Evolutionary conservation across 495 filamentous ascomycete species (phyloP), one percentile per base, ranked within the genome.

Genomic region (Venustampulla echinocandica): DNA sequence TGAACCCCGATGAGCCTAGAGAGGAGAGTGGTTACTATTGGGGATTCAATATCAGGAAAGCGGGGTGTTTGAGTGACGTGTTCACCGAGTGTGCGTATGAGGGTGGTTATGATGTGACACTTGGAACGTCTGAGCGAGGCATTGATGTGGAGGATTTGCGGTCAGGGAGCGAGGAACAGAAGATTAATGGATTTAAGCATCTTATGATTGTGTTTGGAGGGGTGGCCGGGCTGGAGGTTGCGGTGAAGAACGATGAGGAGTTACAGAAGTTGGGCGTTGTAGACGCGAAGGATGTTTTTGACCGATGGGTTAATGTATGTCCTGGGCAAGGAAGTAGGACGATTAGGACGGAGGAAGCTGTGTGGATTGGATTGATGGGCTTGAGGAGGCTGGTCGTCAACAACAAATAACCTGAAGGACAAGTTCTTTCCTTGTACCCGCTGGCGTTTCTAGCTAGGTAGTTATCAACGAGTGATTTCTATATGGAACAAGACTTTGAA

Each of bases 61-160:
- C 77, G 14, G 44, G 60, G 1, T 75, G 72, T 0, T 64, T 89
- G 2, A 80, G 81, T 0, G 66, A 66, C 20, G 76, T 89, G 14
- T 81, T 85, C 50, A 84, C 81, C 14, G 68, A 81, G 46, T 72
- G 76, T 53, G 69, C 70, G 25, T 78, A 74, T 55, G 71, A 81
- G 20, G 73, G 79, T 34, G 74, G 84, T 11, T 80, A 85, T 54
- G 74, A 87, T 55, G 22, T 84, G 34, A 79, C 73, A 47, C 75
- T 90, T 45, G 85, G 83, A 10, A 88, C 84, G 0, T 85, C 80
- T 1, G 84, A 89, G 61, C 78, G 83, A 20, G 85, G 85, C 10
- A 25, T 61, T 6, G 64, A 75, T 0, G 59, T 84, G n/a, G 59
- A 67, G 7, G 62, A 55, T 9, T 28, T 63, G 9, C 55, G 55